Evolutionary conservation across 2,329 filamentous ascomycete genomes (phyloP), one percentile per base, ranked within the genome.

Genomic region (Botrytis deweyae): DNA sequence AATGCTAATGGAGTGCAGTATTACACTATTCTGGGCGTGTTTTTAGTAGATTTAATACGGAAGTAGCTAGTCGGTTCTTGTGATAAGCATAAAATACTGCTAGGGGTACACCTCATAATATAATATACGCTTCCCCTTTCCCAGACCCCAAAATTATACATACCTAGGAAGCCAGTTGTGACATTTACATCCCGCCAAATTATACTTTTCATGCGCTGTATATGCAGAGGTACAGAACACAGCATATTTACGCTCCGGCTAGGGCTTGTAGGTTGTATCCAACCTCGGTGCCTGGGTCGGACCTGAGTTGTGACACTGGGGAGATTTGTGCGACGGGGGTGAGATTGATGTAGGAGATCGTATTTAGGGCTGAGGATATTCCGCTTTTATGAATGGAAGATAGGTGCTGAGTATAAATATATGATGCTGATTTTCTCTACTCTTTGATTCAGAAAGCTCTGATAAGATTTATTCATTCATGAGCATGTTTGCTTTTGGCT

Each of bases 311-410:
- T 55, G 49, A n/a, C 49, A 16, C 49, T 16, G 49, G 14, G 49
- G 49, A 55, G 49, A 55, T 55, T 55, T 55, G 49, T 55, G 49
- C 25, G 25, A 55, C 25, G 25, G 49, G 40, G 40, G 29, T 64
- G 38, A 46, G 40, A 64, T 29, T 38, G 12, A 22, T 33, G 33
- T 36, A 8, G 65, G 33, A 67, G 33, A 52, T 55, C 22, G 46
- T 55, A 67, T 67, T 40, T 67, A 67, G 44, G 64, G 64, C 64
- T 67, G 64, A 67, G 46, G 38, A 63, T 18, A n/a, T 42, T 18
- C 9, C 14, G 36, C 36, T 14, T 62, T 40, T 63, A 25, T 42
- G 38, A 63, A 63, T n/a, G 12, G 9, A 10, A 63, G 36, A 42
- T 42, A n/a, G 25, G 20, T 66, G 22, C 29, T 49, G 42, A 25